Evolutionary conservation across 768 basidiomycete genomes (phyloP), one percentile per base, ranked within the genome.

Genomic region (Piloderma croceum): DNA sequence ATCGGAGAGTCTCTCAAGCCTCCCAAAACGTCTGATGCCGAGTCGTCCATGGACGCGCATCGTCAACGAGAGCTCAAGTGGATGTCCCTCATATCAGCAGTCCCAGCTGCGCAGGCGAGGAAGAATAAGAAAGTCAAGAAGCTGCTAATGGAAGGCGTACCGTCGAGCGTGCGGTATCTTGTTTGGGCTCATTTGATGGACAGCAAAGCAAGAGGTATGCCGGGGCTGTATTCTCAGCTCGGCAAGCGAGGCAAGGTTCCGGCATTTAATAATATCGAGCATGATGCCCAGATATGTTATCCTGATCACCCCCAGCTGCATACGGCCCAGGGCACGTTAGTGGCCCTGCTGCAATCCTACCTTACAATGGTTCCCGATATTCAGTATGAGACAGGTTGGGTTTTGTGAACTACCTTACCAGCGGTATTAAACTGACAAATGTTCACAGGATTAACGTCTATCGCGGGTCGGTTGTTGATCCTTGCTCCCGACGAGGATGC

Each of bases 401-500:
- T 35, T 22, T 24, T 12, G 6, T 45, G 13, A 29, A 29, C 23
- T 39, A 34, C 17, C n/a, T 24, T 23, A n/a, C n/a, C n/a, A n/a
- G n/a, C n/a, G n/a, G n/a, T n/a, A n/a, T n/a, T n/a, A n/a, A n/a
- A n/a, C n/a, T n/a, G 34, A 11, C 17, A 17, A 24, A 13, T 23
- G 5, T 19, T 3, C 34, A 2, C 41, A 88, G 88, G 82, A 4
- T 61, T 90, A 27, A 76, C 81, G 6, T 65, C 75, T 9, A 79
- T 90, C 38, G 75, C 80, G 17, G 84, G 84, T 2, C 80, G 87
- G 46, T 62, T 90, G 34, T 61, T 90, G 0, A 61, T 83, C 7
- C 77, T 84, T 34, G 76, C 85, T 0, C 89, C 88, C 0, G 88
- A 91, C 47, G 89, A 91, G 56, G 89, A 91, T 48, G 88, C 85